Percentiles rank a stretch among this genome's conserved stretches.
These are phyloP conservation scores for Aureobasidium sp. DNA, from an alignment of 2,329 filamentous ascomycete genomes.

Conservation along the genomic window DNA sequence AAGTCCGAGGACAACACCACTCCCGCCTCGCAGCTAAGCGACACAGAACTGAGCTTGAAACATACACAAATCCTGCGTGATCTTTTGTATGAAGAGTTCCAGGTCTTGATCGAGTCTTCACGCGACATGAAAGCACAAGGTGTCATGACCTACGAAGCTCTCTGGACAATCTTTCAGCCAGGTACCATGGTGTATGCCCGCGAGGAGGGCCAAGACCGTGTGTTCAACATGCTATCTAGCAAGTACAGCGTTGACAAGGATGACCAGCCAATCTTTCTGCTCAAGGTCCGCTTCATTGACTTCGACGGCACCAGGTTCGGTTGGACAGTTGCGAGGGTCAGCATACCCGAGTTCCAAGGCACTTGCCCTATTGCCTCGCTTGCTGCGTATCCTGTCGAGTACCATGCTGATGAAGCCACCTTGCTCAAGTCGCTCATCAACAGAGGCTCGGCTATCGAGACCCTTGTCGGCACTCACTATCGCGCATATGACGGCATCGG, in stretches of 20 bases:
- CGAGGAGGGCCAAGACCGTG: constrained; percentile 30
- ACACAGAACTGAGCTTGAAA: constrained; percentile 19
- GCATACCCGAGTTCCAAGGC: constrained; percentile 29
- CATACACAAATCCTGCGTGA: constrained; percentile 33
- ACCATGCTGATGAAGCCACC: constrained; percentile 32
- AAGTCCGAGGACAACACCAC: background rate
- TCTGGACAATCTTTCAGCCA: constrained; percentile 29
- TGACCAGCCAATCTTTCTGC: constrained; percentile 30
- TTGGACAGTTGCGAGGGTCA: constrained; percentile 22
- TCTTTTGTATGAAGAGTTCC: constrained; percentile 33
- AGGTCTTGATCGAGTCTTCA: constrained; percentile 31
- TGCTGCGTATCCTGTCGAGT: constrained; percentile 36
- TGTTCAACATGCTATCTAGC: constrained; percentile 25
- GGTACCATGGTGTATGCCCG: constrained; percentile 26
- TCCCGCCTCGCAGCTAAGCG: background rate
- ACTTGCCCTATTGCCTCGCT: constrained; percentile 32
- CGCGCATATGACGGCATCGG: constrained; percentile 41
- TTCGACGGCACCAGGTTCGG: constrained; percentile 32
- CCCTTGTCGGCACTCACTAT: constrained; percentile 41
- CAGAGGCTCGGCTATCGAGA: constrained; percentile 39
- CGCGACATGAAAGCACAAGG: constrained; percentile 29
- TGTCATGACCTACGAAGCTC: constrained; percentile 28
- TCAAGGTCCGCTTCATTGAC: constrained; percentile 25
- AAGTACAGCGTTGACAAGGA: constrained; percentile 26
- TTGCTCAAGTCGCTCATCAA: constrained; percentile 34